Evolutionary conservation across 140 eudicot genomes (phyloP), one percentile per base, ranked within the genome.

Genomic region (Stevia rebaudiana): DNA sequence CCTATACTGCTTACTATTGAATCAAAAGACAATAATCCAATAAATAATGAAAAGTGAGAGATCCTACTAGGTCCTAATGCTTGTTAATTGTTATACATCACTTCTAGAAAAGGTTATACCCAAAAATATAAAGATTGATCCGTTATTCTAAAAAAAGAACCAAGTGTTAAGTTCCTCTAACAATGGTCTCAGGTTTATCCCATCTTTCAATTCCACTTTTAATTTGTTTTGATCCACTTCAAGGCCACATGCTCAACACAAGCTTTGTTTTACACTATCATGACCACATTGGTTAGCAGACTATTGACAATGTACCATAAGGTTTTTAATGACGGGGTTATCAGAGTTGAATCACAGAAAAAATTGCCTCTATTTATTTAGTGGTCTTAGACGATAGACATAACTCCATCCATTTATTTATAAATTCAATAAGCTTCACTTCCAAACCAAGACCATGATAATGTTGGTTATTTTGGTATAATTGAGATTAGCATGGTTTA

Each of bases 341-440:
- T 33, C 7, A 33, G 8, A 33, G 7, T 33, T 33, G 6, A 3
- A 3, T 2, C 4, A 33, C 4, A 1, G 7, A 33, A 33, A 33
- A 33, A 5, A 33, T 6, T 5, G 3, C 33, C 11, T 12, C 21
- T 25, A 24, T 23, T 53, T 1, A 10, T 19, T 13, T 12, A 25
- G 19, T 28, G 61, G 11, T 25, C 11, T 36, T 52, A 52, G 18
- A 53, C 40, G 28, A 51, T 53, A 25, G 61, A 25, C 61, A 28
- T 53, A 39, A 53, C 61, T 53, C 39, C 21, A 24, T 54, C 61
- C 61, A 54, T 54, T 54, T 28, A 13, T 25, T 54, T 11, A 24
- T 12, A 25, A 16, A n/a, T 54, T 28, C 39, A 25, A 9, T 46
- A 46, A 46, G 22, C 52, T 46, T 46, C 33, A 1, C 33, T 28